A percentile compares a stretch with the other conserved stretches of the same genome.
Evolutionary conservation across 805 yeast species (phyloP).

Genomic region (Saccharomycopsis olivae): DNA sequence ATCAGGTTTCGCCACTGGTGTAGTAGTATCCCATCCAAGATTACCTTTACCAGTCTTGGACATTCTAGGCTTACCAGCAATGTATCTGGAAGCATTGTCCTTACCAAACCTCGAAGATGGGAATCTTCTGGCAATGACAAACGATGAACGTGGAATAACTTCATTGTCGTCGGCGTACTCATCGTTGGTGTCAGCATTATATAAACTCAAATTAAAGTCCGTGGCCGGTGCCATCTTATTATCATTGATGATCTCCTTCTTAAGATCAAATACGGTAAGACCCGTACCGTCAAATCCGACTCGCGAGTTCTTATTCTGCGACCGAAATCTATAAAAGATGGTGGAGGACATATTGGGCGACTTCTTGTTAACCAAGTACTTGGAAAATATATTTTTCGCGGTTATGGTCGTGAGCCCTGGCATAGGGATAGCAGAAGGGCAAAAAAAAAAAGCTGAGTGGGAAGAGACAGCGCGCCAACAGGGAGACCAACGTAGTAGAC

Average conservation of each 20-base stretch:
- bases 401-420: too few relatives aligned
- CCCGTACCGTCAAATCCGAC: conserved; percentile 95
- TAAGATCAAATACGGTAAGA: conserved; percentile 85
- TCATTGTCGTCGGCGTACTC: conserved; percentile 83
- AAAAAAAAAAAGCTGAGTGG: too few relatives aligned
- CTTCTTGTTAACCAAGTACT: not conserved
- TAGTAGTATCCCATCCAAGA: conserved; percentile 23
- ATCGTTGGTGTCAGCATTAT: conserved; percentile 58
- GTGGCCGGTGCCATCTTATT: conserved; percentile 77
- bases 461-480: too few relatives aligned
- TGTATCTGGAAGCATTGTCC: conserved; percentile 49
- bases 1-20: conserved; percentile 18
- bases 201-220: conserved; percentile 69
- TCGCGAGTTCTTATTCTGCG: conserved; percentile 71
- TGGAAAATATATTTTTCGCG: too few relatives aligned
- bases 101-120: conserved; percentile 48
- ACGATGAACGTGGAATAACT: conserved; percentile 83
- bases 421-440: too few relatives aligned
- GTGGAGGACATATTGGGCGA: conserved; percentile 84
- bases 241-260: conserved; percentile 75
- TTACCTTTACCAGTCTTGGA: conserved; percentile 4
- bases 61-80: conserved; percentile 17
- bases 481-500: too few relatives aligned
- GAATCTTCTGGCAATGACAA: conserved; percentile 69
- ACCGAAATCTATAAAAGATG: conserved; percentile 75